Percentiles rank a stretch among this genome's conserved stretches.
These are phyloP conservation scores for Scheffersomyces coipomensis DNA, from an alignment of 805 yeast genomes.

Conservation along the genomic window DNA sequence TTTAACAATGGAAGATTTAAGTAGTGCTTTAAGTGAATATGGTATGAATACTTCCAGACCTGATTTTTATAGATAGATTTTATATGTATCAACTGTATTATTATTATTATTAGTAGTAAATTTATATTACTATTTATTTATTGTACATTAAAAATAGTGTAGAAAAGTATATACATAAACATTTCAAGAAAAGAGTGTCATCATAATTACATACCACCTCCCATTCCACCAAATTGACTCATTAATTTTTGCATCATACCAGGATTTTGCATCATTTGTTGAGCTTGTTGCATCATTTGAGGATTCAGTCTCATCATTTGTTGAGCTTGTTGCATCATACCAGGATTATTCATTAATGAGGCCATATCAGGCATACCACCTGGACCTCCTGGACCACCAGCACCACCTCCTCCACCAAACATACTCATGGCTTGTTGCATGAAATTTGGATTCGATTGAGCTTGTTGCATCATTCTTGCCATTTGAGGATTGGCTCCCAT, in stretches of 20 bases:
- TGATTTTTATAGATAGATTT: slow-evolving; percentile 76
- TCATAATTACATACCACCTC: too few relatives aligned
- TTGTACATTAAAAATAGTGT: too few relatives aligned
- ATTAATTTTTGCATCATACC: slow-evolving; percentile 70
- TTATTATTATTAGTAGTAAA: not conserved
- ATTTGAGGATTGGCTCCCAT: slow-evolving; percentile 37
- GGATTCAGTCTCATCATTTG: slow-evolving; percentile 47
- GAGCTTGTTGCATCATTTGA: slow-evolving; percentile 43
- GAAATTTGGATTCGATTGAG: slow-evolving; percentile 48
- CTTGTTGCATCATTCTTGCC: slow-evolving; percentile 56
- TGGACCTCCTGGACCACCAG: slow-evolving; percentile 22
- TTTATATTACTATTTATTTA: too few relatives aligned
- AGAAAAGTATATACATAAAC: too few relatives aligned
- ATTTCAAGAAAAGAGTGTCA: too few relatives aligned
- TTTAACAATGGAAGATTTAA: slow-evolving; percentile 87
- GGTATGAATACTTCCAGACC: slow-evolving; percentile 89
- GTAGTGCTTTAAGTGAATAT: slow-evolving; percentile 90
- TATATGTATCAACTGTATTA: not conserved
- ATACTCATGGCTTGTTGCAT: slow-evolving; percentile 64
- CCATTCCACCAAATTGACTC: slow-evolving; percentile 68
- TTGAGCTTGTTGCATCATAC: slow-evolving; percentile 46
- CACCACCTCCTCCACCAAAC: slow-evolving; percentile 53
- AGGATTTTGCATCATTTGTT: slow-evolving; percentile 46
- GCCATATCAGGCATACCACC: slow-evolving; percentile 51
- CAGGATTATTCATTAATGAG: slow-evolving; percentile 59